Base-by-base conservation (phyloP, 2,329 filamentous ascomycete genomes). In the Plenodomus lindquistii region DNA sequence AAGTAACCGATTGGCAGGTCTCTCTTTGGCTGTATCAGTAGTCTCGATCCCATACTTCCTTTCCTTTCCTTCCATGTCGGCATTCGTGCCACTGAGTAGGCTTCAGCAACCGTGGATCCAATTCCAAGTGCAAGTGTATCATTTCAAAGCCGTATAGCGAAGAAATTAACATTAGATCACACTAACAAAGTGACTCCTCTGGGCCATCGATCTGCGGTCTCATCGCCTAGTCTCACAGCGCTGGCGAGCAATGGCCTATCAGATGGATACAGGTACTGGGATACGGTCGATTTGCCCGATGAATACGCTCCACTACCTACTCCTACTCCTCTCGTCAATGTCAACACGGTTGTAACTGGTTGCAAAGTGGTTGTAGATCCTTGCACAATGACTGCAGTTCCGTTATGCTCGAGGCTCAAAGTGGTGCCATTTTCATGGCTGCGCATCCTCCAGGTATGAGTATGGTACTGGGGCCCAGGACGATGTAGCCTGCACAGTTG, bases 401-500 rank as follows among this genome's bases (percentile, higher is more conserved):
- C 65, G 2, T 53, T 50, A 17, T 62, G 48, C n/a, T 53, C 56
- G 9, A 73, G 56, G 40, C 69, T 71, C 8, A 73, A 38, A 2
- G 60, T 64, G 3, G 59, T 67, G 3, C 71, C 70, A n/a, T 61
- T 54, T 2, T 71, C 51, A 62, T 69, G 11, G 73, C 66, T 10
- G 64, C 55, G 19, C 59, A 53, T 1, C 74, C 75, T 15, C 76
- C 71, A 10, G 70, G 65, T 3, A 66, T 63, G 15, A 73, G 58
- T 4, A 67, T 71, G 15, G 63, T 57, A n/a, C 70, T 74, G 0
- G 66, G 65, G 5, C 57, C 67, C 13, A 79, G 60, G 20, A 66
- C 64, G 62, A 74, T 77, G 42, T 75, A 73, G 5, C 74, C 75
- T 3, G 73, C 73, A 11, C 73, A 70, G 50, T 78, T 75, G 3